These are phyloP conservation scores for Lepidium africanum DNA, from an alignment of 345 rosid genomes.

Conservation along the genomic window DNA sequence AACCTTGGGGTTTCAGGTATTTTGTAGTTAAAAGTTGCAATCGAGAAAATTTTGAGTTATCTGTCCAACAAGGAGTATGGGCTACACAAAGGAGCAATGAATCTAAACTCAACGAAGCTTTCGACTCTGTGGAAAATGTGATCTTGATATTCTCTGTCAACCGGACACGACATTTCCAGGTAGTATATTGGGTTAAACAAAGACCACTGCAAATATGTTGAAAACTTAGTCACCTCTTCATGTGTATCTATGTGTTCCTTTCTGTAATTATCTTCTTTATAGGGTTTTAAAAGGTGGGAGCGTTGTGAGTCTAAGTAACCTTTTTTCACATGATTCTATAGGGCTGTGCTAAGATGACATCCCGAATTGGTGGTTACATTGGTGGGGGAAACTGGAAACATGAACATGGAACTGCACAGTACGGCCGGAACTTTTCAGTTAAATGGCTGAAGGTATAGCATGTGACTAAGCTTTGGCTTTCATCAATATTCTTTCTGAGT, in stretches of 20 bases:
- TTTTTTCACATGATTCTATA: conserved; percentile 20
- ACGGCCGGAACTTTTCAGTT: conserved; percentile 95
- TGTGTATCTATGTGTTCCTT: conserved; percentile 1
- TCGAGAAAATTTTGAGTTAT: conserved; percentile 90
- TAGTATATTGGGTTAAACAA: conserved; percentile 24
- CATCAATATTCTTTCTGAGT: neutral
- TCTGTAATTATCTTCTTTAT: conserved; percentile 1
- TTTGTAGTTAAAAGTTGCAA: conserved; percentile 97
- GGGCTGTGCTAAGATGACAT: conserved; percentile 99
- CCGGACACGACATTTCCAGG: conserved; percentile 97
- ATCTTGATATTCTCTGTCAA: conserved; percentile 93
- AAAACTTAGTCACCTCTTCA: neutral
- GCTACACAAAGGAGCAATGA: conserved; percentile 99
- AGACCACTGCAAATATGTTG: neutral
- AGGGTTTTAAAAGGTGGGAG: neutral
- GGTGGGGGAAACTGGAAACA: conserved; percentile 98
- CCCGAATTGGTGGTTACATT: conserved; percentile 83
- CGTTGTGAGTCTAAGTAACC: neutral
- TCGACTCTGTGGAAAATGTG: conserved; percentile 85
- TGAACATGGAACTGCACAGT: conserved; percentile 98
- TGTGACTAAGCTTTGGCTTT: conserved; percentile 1
- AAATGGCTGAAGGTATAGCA: conserved; percentile 88
- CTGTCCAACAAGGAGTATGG: conserved; percentile 99
- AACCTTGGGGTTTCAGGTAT: conserved; percentile 52
- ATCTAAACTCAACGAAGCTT: conserved; percentile 94